Conservation (phyloP, 164 flowering plant genomes). For the Platanus orientalis region DNA sequence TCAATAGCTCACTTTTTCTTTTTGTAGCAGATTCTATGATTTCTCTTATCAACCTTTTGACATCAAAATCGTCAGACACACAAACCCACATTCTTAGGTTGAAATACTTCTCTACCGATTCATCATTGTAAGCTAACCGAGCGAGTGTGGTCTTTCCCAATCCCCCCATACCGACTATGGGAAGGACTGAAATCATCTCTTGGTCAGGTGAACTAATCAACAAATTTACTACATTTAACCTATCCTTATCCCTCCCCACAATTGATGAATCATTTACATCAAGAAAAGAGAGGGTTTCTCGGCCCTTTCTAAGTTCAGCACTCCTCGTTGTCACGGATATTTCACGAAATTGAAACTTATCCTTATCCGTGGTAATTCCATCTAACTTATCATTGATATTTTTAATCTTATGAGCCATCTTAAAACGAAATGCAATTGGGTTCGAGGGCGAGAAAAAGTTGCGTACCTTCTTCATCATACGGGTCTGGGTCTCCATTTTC, state of each 20-base stretch:
- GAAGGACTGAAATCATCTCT: no score
- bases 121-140: no score
- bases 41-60: no score
- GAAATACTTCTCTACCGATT: no score
- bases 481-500: not conserved
- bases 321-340: no score
- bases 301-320: not conserved
- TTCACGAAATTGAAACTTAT: not conserved
- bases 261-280: not conserved
- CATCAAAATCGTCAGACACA: no score
- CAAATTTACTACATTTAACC: not conserved
- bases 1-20: no score
- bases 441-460: not conserved
- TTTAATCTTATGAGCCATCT: slow-evolving; percentile 6
- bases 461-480: not conserved
- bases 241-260: slow-evolving; percentile 6
- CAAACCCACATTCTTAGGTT: no score
- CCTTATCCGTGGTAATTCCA: not conserved
- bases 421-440: not conserved
- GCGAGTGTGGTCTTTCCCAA: no score
- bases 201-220: not conserved
- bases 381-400: not conserved
- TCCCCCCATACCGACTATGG: no score
- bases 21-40: no score
- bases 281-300: slow-evolving; percentile 4